Evolutionary conservation across 2,329 filamentous ascomycete genomes (phyloP).

Genomic region (Aspergillus texensis): DNA sequence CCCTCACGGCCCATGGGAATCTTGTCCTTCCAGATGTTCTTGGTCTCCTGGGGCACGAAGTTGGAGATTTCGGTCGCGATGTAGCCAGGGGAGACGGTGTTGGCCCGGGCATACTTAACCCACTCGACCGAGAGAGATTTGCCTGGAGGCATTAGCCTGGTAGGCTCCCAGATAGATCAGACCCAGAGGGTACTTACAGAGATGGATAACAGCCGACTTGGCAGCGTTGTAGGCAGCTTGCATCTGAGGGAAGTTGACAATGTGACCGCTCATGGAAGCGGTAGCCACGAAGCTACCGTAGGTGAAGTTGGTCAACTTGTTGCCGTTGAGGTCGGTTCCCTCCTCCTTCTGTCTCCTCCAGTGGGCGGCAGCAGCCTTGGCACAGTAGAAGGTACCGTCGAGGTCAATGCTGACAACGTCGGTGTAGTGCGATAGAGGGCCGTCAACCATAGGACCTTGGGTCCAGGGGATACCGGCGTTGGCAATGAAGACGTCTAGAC

Average conservation of each 20-base stretch:
- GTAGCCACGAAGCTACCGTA: constrained; percentile 76
- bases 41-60: constrained; percentile 67
- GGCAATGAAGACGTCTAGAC: constrained; percentile 77
- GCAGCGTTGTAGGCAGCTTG: constrained; percentile 75
- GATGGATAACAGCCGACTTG: constrained; percentile 63
- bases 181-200: constrained; percentile 38
- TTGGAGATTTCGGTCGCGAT: constrained; percentile 72
- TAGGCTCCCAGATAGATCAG: constrained; percentile 34
- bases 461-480: constrained; percentile 78
- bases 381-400: constrained; percentile 78
- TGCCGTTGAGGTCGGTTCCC: constrained; percentile 64
- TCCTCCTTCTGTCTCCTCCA: constrained; percentile 72
- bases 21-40: constrained; percentile 75
- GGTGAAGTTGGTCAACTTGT: constrained; percentile 61
- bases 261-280: constrained; percentile 75
- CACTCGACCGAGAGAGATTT: constrained; percentile 75
- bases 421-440: constrained; percentile 64
- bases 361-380: constrained; percentile 68
- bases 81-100: constrained; percentile 74
- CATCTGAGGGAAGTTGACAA: constrained; percentile 75
- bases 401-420: constrained; percentile 72
- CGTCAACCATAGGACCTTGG: constrained; percentile 68
- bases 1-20: constrained; percentile 80
- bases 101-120: constrained; percentile 73
- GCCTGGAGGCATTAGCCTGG: constrained; percentile 49